A percentile compares a stretch with the other conserved stretches of the same genome.
These are phyloP conservation scores for Hypocreales sp. DNA, from an alignment of 2,329 filamentous ascomycete species.

Conservation along the genomic window DNA sequence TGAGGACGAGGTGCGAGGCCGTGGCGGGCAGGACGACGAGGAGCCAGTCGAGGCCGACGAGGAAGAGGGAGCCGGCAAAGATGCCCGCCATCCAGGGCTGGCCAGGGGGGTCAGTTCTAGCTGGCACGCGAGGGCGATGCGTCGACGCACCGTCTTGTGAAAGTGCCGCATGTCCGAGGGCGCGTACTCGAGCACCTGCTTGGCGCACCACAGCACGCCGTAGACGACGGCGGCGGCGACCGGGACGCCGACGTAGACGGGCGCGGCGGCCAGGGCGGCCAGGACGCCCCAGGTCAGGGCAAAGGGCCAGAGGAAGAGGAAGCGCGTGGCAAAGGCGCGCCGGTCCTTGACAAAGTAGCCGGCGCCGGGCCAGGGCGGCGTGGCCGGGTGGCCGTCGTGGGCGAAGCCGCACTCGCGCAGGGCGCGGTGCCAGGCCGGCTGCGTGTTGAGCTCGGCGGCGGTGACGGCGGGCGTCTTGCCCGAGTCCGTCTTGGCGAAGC, in stretches of 20 bases:
- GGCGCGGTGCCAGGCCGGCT: conserved; percentile 66
- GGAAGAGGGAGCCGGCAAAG: conserved; percentile 75
- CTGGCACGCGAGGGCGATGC: too few species aligned
- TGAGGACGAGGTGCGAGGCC: conserved; percentile 49
- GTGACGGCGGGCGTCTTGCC: conserved; percentile 83
- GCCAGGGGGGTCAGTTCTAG: not conserved
- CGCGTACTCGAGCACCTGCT: conserved; percentile 66
- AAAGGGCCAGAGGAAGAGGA: conserved; percentile 84
- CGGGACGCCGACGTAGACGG: conserved; percentile 63
- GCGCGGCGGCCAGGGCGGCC: conserved; percentile 56
- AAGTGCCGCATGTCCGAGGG: conserved; percentile 79
- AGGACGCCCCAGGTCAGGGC: conserved; percentile 56
- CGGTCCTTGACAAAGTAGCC: conserved; percentile 62
- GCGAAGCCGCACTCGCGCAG: conserved; percentile 75
- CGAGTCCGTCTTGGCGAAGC: conserved; percentile 75
- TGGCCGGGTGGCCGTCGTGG: conserved; percentile 55
- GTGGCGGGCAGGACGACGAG: conserved; percentile 48
- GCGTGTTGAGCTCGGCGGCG: conserved; percentile 80
- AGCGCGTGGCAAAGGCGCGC: conserved; percentile 62
- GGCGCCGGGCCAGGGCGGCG: conserved; percentile 56
- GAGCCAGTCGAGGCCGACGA: conserved; percentile 63
- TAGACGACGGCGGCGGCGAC: conserved; percentile 50
- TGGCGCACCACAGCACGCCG: conserved; percentile 60
- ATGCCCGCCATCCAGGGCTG: conserved; percentile 88
- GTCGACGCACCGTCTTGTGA: conserved; percentile 75